These are phyloP conservation scores for Penicillium sp. DNA, from an alignment of 2,329 filamentous ascomycete species.

Conservation along the genomic window DNA sequence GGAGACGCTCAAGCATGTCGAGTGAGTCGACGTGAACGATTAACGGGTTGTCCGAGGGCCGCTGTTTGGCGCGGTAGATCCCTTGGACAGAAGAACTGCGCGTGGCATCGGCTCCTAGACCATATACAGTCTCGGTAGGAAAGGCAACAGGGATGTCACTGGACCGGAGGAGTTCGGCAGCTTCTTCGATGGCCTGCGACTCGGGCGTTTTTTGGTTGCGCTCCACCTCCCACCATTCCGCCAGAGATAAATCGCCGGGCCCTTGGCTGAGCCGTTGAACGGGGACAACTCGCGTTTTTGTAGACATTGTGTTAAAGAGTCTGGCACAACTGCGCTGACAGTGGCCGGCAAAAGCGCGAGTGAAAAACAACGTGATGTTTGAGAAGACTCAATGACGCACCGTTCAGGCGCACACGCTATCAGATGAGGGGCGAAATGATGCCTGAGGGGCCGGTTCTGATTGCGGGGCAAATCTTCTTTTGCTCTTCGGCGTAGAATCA, in stretches of 20 bases:
- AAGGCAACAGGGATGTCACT: conserved; percentile 82
- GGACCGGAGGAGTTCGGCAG: conserved; percentile 63
- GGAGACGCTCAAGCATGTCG: conserved; percentile 65
- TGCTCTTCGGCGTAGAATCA: not conserved
- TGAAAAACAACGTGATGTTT: conserved; percentile 29
- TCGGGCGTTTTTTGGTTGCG: conserved; percentile 42
- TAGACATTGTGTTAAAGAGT: conserved; percentile 22
- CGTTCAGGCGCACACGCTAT: conserved; percentile 13
- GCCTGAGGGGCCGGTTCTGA: conserved; percentile 5
- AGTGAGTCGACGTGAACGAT: conserved; percentile 89
- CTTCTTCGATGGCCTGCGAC: conserved; percentile 56
- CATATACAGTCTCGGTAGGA: conserved; percentile 96
- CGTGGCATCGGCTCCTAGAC: conserved; percentile 92
- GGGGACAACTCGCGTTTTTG: conserved; percentile 36
- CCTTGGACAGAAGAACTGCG: conserved; percentile 76
- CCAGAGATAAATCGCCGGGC: conserved; percentile 32
- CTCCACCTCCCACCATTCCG: conserved; percentile 42
- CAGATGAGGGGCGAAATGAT: conserved; percentile 15
- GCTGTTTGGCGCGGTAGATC: conserved; percentile 88
- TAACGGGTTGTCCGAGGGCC: conserved; percentile 90
- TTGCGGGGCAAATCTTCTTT: not conserved
- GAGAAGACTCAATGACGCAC: conserved; percentile 19
- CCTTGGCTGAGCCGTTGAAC: conserved; percentile 39
- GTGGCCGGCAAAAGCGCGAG: conserved; percentile 30
- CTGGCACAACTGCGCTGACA: conserved; percentile 29